Evolutionary conservation across 495 filamentous ascomycete genomes (phyloP).

Genomic region (Hyaloscypha finlandica): DNA sequence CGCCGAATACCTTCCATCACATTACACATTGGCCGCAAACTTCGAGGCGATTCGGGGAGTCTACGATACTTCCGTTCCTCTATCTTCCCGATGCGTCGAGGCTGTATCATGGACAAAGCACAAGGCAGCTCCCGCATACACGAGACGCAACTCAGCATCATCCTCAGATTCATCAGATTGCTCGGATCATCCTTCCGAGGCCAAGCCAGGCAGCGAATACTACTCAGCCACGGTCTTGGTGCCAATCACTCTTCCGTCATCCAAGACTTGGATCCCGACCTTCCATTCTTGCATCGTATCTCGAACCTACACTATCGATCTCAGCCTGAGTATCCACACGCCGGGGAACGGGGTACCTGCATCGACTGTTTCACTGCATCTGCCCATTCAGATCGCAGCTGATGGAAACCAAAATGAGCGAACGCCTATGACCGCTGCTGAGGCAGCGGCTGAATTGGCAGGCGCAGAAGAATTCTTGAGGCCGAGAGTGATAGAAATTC

Average conservation of each 20-base stretch:
- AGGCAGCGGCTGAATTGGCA: constrained; percentile 31
- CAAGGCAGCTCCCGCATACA: constrained; percentile 11
- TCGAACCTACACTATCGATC: constrained; percentile 73
- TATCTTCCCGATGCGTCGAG: constrained; percentile 66
- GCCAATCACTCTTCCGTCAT: constrained; percentile 69
- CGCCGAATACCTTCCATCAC: constrained; percentile 57
- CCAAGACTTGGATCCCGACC: constrained; percentile 74
- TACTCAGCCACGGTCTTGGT: constrained; percentile 72
- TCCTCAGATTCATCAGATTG: constrained; percentile 26
- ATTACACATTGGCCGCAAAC: constrained; percentile 46
- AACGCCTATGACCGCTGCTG: constrained; percentile 11
- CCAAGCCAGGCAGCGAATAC: constrained; percentile 42
- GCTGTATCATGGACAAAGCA: constrained; percentile 62
- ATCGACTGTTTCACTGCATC: constrained; percentile 60
- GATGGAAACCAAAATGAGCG: constrained; percentile 33
- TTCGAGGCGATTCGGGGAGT: constrained; percentile 57
- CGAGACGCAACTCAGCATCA: constrained; percentile 54
- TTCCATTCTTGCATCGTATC: constrained; percentile 87
- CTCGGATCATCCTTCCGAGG: constrained; percentile 14
- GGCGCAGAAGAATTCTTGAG: constrained; percentile 49
- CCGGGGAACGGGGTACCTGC: constrained; percentile 54
- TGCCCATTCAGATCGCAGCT: constrained; percentile 77
- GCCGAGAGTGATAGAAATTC: constrained; percentile 46
- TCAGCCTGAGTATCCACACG: constrained; percentile 63
- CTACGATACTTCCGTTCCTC: constrained; percentile 61